These are phyloP conservation scores for Gossypium longicalyx DNA, from an alignment of 345 rosid genomes.

Conservation along the genomic window DNA sequence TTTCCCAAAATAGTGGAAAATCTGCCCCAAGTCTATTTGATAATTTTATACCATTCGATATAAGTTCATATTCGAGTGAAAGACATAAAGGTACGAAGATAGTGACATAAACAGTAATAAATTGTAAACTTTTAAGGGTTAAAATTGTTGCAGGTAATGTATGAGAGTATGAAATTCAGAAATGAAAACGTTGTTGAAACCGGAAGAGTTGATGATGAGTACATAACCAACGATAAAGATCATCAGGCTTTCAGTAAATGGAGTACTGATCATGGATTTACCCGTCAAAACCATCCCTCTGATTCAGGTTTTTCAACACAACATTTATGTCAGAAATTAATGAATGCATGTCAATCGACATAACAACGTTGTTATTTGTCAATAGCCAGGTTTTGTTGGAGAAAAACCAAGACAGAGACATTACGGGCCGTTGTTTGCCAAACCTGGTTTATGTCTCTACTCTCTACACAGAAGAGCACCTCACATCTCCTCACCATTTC, in stretches of 20 bases:
- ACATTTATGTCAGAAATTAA: too few species aligned
- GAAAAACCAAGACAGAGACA: constrained; percentile 17
- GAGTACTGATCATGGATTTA: constrained; percentile 1
- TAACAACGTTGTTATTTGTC: background rate
- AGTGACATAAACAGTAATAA: too few species aligned
- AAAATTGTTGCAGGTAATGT: constrained; percentile 28
- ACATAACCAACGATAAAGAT: constrained; percentile 6
- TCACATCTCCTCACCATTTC: constrained; percentile 28
- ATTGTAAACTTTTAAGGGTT: background rate
- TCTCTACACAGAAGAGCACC: constrained; percentile 26
- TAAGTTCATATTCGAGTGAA: too few species aligned
- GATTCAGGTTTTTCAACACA: background rate
- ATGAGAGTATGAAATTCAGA: constrained; percentile 39
- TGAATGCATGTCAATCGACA: background rate
- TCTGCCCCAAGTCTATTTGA: too few species aligned
- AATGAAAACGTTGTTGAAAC: constrained; percentile 30
- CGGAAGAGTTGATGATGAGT: constrained; percentile 32
- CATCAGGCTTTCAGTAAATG: constrained; percentile 29
- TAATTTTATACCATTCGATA: too few species aligned
- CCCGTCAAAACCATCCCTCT: background rate
- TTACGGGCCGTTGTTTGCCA: constrained; percentile 18
- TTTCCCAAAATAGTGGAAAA: too few species aligned
- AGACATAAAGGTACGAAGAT: too few species aligned
- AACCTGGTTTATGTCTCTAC: constrained; percentile 30
- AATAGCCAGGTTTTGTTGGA: constrained; percentile 28